These are phyloP conservation scores for Yamadazyma tumulicola DNA, from an alignment of 805 yeast species.

Conservation along the genomic window DNA sequence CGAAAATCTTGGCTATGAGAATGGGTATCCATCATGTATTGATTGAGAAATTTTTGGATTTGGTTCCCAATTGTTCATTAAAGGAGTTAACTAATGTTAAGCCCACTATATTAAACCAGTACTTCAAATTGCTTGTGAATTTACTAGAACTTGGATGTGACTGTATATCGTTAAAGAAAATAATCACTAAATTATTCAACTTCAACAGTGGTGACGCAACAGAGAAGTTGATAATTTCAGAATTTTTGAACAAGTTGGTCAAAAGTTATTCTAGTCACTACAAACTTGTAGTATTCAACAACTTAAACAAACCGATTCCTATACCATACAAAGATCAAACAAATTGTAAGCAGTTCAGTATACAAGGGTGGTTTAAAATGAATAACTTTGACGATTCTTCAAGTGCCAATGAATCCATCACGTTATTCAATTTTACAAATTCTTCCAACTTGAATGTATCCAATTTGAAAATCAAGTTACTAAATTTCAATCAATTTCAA, in stretches of 20 bases:
- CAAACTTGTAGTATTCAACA: constrained; percentile 25
- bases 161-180: constrained; percentile 15
- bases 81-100: constrained; percentile 5
- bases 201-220: background rate
- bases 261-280: constrained; percentile 24
- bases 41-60: constrained; percentile 17
- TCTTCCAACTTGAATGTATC: constrained; percentile 20
- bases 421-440: constrained; percentile 26
- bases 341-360: constrained; percentile 20
- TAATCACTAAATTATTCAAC: constrained; percentile 11
- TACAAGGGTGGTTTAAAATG: constrained; percentile 41
- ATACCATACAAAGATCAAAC: constrained; percentile 18
- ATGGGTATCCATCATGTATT: constrained; percentile 17
- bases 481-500: constrained; percentile 27
- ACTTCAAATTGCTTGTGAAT: constrained; percentile 19
- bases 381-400: constrained; percentile 9
- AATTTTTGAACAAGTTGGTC: constrained; percentile 20
- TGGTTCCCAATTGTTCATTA: background rate
- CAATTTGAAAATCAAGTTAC: constrained; percentile 24
- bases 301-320: constrained; percentile 15
- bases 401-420: constrained; percentile 6
- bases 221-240: constrained; percentile 16
- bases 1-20: constrained; percentile 21
- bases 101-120: constrained; percentile 16
- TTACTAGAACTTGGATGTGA: constrained; percentile 36